Conservation (phyloP, 768 basidiomycete species). For the Tulasnella sp. region DNA sequence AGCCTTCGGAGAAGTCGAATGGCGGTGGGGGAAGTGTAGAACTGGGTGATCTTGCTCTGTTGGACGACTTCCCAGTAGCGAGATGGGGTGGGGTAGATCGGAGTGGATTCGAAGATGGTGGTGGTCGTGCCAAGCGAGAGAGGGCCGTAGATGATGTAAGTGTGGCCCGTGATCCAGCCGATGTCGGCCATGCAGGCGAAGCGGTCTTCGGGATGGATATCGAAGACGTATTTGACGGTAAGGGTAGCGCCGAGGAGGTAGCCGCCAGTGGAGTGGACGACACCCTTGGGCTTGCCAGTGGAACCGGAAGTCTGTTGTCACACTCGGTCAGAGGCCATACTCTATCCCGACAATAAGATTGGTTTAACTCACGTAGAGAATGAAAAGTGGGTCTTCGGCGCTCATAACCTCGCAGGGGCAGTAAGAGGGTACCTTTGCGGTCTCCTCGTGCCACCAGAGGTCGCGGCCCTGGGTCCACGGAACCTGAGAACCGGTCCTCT, state of each 20-base stretch:
- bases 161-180: constrained; percentile 98
- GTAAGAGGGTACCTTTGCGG: constrained; percentile 69
- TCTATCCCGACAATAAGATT: neutral
- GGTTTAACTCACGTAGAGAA: constrained; percentile 76
- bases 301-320: constrained; percentile 71
- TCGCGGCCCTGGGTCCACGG: constrained; percentile 77
- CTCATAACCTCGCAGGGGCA: constrained; percentile 82
- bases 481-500: constrained; percentile 74
- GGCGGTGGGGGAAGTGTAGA: constrained; percentile 92
- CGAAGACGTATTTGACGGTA: constrained; percentile 96
- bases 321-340: neutral
- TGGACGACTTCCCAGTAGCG: constrained; percentile 96
- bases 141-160: constrained; percentile 93
- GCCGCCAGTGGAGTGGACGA: constrained; percentile 31
- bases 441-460: constrained; percentile 95
- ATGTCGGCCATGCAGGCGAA: constrained; percentile 99
- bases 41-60: constrained; percentile 87
- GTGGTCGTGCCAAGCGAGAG: constrained; percentile 77
- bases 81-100: constrained; percentile 90
- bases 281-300: constrained; percentile 91
- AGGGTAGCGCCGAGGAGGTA: constrained; percentile 88
- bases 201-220: constrained; percentile 90
- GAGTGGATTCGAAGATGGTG: constrained; percentile 90
- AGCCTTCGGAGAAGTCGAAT: constrained; percentile 82
- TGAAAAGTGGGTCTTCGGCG: constrained; percentile 94